A percentile compares a stretch with the other conserved stretches of the same genome.
Conservation (phyloP, 1,284 basidiomycete species). For the Heimioporus punctisporus region DNA sequence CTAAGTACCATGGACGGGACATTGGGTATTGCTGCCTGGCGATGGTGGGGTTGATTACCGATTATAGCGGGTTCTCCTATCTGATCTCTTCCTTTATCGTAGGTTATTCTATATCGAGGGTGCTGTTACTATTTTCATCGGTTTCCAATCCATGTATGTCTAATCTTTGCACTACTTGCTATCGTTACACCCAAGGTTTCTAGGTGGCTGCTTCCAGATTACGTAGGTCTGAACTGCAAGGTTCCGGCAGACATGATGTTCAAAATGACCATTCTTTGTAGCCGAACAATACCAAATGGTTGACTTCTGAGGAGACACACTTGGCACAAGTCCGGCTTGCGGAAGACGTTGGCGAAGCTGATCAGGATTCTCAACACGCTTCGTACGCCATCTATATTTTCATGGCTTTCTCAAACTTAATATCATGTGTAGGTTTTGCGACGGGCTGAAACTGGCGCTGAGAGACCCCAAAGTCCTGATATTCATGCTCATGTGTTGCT, state of each 20-base stretch:
- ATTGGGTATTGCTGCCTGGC: conserved; percentile 71
- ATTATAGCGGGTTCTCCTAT: neutral
- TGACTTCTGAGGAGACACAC: conserved; percentile 58
- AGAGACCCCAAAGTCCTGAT: conserved; percentile 66
- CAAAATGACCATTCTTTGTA: conserved; percentile 29
- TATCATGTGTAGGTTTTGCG: conserved; percentile 41
- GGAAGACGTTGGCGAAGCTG: conserved; percentile 77
- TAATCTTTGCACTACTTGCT: neutral
- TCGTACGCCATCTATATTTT: conserved; percentile 42
- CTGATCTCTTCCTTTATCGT: neutral
- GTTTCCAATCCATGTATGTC: conserved; percentile 57
- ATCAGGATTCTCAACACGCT: conserved; percentile 56
- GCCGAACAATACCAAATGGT: conserved; percentile 71
- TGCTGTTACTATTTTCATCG: conserved; percentile 55
- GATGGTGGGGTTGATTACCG: conserved; percentile 46
- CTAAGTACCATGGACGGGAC: conserved; percentile 69
- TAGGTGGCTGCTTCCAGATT: conserved; percentile 57
- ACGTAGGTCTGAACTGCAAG: conserved; percentile 38
- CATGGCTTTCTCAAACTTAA: neutral
- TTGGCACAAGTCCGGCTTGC: conserved; percentile 74
- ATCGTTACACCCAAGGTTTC: neutral
- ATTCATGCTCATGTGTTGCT: conserved; percentile 57
- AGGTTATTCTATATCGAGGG: conserved; percentile 69
- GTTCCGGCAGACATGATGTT: no score
- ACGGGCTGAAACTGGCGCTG: conserved; percentile 61